Percentiles rank a stretch among this genome's conserved stretches.
phyloP scores from a whole-genome alignment of 306 rosid species.

The Castanea crenata region DNA sequence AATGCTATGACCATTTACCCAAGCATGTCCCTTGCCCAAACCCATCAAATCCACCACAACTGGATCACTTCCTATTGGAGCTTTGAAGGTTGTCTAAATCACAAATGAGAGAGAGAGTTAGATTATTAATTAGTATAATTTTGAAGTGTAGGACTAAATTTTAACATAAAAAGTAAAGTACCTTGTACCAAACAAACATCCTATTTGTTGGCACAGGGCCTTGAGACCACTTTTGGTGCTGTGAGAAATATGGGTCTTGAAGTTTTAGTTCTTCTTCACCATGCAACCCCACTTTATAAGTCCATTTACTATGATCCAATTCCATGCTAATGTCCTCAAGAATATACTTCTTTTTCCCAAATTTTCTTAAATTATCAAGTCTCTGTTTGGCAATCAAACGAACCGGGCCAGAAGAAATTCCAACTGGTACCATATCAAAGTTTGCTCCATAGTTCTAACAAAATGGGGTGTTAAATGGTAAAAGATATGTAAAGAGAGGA shows the following conservation, averaged over 20 bases:
- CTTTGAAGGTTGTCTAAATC: slow-evolving; percentile 22
- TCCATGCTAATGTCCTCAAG: neutral
- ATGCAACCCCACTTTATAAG: slow-evolving; percentile 27
- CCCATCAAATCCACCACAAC: slow-evolving; percentile 30
- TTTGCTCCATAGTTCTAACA: slow-evolving; percentile 28
- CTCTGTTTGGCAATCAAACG: neutral
- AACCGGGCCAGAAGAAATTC: slow-evolving; percentile 30
- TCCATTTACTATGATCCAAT: slow-evolving; percentile 18
- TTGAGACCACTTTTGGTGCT: neutral
- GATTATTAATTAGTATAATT: neutral
- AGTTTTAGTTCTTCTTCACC: slow-evolving; percentile 17
- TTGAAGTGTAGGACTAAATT: neutral
- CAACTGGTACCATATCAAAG: slow-evolving; percentile 10
- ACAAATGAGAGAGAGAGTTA: too few relatives aligned
- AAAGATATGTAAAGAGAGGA: neutral
- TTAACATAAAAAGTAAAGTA: neutral
- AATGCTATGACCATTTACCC: slow-evolving; percentile 24
- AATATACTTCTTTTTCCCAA: neutral
- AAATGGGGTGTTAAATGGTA: neutral
- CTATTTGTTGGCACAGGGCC: slow-evolving; percentile 14
- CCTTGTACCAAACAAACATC: slow-evolving; percentile 37
- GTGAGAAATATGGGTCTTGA: neutral
- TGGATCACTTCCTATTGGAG: slow-evolving; percentile 13
- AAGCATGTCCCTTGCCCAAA: slow-evolving; percentile 27
- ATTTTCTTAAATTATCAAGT: neutral